Conservation (phyloP, 306 rosid genomes). For the barrel medic (Medicago truncatula) region MtrunA17r5.0-ANR NC_053043.1:14527001-14527500, state of each 20-base stretch:
- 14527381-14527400: too few relatives aligned
- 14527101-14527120: slow-evolving; percentile 50
- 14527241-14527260: slow-evolving; percentile 30
- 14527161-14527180: slow-evolving; percentile 33
- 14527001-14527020: slow-evolving; percentile 52
- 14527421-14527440: too few relatives aligned
- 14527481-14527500: too few relatives aligned
- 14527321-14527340: too few relatives aligned
- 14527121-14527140: slow-evolving; percentile 48
- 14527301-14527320: background rate
- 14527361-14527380: too few relatives aligned
- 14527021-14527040: slow-evolving; percentile 50
- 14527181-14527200: background rate
- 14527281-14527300: background rate
- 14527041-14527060: slow-evolving; percentile 47
- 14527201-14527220: slow-evolving; percentile 36
- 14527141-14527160: slow-evolving; percentile 52
- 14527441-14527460: too few relatives aligned
- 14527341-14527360: too few relatives aligned
- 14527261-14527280: slow-evolving; percentile 38
- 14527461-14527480: too few relatives aligned
- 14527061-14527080: slow-evolving; percentile 31
- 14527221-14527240: slow-evolving; percentile 39
- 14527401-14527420: too few relatives aligned
- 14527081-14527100: background rate